Evolutionary conservation across 148 eudicot genomes (phyloP).

Genomic region (Rhododendron simsii): DNA sequence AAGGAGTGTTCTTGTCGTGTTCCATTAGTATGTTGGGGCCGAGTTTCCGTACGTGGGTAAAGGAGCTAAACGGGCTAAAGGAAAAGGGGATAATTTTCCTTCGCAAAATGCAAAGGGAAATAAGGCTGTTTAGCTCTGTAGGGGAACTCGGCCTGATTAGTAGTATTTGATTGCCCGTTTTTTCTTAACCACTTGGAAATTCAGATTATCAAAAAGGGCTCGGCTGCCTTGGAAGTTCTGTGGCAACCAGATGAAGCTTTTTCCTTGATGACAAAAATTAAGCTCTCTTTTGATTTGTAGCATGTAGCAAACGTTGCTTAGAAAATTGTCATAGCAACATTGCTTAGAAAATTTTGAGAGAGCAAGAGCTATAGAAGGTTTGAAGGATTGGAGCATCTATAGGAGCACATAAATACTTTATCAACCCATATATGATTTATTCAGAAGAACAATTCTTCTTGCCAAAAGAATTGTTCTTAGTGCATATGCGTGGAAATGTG

Average conservation of each 20-base stretch:
- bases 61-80: too few relatives aligned
- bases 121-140: neutral
- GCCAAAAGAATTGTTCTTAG: neutral
- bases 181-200: neutral
- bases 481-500: neutral
- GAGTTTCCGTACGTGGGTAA: neutral
- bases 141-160: too few relatives aligned
- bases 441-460: neutral
- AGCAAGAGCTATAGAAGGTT: neutral
- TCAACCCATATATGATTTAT: neutral
- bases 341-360: neutral
- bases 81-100: too few relatives aligned
- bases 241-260: neutral
- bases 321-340: neutral
- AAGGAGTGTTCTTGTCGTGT: neutral
- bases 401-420: neutral
- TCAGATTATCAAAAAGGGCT: neutral
- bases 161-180: neutral
- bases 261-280: neutral
- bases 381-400: neutral
- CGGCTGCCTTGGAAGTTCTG: neutral
- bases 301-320: neutral
- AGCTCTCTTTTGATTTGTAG: neutral
- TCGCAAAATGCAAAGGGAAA: neutral
- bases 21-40: neutral